Conservation (phyloP, 1,284 basidiomycete species). For the Apiotrichum sp. region DNA sequence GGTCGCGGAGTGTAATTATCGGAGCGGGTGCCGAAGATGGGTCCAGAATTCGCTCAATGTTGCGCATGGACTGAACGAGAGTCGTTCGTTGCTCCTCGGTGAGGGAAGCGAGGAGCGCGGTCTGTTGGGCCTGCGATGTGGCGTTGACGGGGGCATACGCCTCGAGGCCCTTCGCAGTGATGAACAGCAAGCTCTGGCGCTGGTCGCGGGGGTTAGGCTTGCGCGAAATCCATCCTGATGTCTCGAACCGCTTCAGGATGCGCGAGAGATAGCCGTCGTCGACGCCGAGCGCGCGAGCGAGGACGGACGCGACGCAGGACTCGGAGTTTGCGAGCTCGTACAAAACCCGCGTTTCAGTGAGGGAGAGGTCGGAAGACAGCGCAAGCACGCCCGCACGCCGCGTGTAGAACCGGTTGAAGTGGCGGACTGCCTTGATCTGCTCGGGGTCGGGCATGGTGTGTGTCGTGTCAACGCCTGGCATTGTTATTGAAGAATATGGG, state of each 20-base stretch:
- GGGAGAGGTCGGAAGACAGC: conserved; percentile 6
- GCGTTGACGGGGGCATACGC: conserved; percentile 6
- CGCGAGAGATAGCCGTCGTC: conserved; percentile 16
- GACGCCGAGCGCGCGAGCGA: conserved; percentile 7
- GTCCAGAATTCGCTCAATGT: not conserved
- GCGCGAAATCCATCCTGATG: conserved; percentile 4
- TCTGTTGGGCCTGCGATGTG: not conserved
- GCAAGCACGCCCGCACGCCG: conserved; percentile 9
- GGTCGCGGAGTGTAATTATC: conserved; percentile 1
- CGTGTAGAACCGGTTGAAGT: conserved; percentile 21
- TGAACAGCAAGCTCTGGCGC: conserved; percentile 7
- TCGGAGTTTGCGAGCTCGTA: conserved; percentile 11
- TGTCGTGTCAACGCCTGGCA: too few relatives aligned
- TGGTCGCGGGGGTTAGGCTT: conserved; percentile 5
- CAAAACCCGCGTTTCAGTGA: conserved; percentile 14
- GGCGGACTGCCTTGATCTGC: conserved; percentile 11
- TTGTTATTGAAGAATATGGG: too few relatives aligned
- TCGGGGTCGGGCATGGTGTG: not conserved
- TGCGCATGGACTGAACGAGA: conserved; percentile 5
- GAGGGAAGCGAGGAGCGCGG: conserved; percentile 1
- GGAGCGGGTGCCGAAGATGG: too few relatives aligned
- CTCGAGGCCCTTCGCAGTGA: not conserved
- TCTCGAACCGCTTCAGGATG: conserved; percentile 16
- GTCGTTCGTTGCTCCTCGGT: not conserved
- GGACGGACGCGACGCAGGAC: conserved; percentile 4